phyloP scores from a whole-genome alignment of 2,329 filamentous ascomycete species.

The Monilinia fructigena region DNA sequence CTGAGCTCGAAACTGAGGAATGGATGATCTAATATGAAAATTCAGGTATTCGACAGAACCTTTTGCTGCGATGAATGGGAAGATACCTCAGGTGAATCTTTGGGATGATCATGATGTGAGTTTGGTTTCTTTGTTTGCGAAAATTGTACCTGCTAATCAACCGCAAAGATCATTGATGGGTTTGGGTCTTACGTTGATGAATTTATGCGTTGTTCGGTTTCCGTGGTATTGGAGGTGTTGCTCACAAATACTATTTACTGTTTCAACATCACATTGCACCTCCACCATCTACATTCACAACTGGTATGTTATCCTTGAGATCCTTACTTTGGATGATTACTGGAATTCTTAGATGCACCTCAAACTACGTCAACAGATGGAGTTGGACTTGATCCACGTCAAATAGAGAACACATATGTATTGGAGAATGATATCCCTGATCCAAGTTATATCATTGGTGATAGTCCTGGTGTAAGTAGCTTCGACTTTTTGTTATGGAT shows the following conservation, averaged over 20 bases:
- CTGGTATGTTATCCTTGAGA: slow-evolving; percentile 53
- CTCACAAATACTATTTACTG: slow-evolving; percentile 97
- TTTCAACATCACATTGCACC: slow-evolving; percentile 95
- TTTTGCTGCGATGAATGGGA: slow-evolving; percentile 81
- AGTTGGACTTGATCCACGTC: slow-evolving; percentile 63
- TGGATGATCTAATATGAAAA: slow-evolving; percentile 50
- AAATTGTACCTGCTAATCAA: background rate
- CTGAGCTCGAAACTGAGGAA: slow-evolving; percentile 44
- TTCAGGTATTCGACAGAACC: slow-evolving; percentile 74
- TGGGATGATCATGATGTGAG: slow-evolving; percentile 91
- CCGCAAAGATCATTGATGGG: slow-evolving; percentile 70
- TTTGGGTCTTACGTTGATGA: slow-evolving; percentile 92
- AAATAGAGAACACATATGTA: slow-evolving; percentile 74
- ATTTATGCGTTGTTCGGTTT: slow-evolving; percentile 91
- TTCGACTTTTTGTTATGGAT: background rate
- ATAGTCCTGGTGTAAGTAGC: slow-evolving; percentile 51
- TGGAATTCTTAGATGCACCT: slow-evolving; percentile 42
- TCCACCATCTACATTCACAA: slow-evolving; percentile 81
- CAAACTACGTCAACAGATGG: slow-evolving; percentile 55
- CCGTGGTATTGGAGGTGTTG: slow-evolving; percentile 83
- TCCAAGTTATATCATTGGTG: slow-evolving; percentile 65
- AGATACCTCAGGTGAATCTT: slow-evolving; percentile 94
- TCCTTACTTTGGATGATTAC: background rate
- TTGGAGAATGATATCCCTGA: slow-evolving; percentile 57
- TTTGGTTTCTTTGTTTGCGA: background rate